These are phyloP conservation scores for Penicillium sp. DNA, from an alignment of 2,329 filamentous ascomycete species.

Conservation along the genomic window DNA sequence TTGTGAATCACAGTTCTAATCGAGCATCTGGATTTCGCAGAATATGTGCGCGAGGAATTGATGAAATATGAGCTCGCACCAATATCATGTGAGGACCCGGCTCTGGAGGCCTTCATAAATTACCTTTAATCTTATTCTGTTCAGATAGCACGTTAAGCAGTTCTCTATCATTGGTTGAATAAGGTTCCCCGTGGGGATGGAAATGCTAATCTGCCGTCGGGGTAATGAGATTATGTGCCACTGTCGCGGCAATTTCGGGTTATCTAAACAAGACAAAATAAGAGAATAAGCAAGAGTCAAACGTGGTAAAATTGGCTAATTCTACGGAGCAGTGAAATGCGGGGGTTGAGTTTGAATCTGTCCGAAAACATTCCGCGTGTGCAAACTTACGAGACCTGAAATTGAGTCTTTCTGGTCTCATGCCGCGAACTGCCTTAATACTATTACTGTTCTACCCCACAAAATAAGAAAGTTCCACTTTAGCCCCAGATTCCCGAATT, in stretches of 20 bases:
- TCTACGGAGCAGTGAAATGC: not conserved
- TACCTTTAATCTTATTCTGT: not conserved
- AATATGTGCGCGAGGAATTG: not conserved
- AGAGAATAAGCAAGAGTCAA: not conserved
- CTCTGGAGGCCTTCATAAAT: not conserved
- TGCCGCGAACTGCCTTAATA: not conserved
- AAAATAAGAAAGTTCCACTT: not conserved
- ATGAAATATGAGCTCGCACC: not conserved
- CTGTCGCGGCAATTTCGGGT: not conserved
- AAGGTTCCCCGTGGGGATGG: not conserved
- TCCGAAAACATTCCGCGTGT: not conserved
- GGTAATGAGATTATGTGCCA: not conserved
- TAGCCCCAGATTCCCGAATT: not conserved
- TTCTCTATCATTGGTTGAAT: not conserved
- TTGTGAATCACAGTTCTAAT: not conserved
- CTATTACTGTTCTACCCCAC: not conserved
- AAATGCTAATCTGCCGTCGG: not conserved
- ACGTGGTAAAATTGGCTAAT: not conserved
- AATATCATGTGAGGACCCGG: not conserved
- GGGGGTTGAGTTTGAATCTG: not conserved
- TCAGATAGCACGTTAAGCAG: not conserved
- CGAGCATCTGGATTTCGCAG: not conserved
- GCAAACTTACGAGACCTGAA: not conserved
- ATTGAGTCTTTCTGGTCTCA: not conserved
- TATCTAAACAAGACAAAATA: not conserved